These are phyloP conservation scores for Protomyces lactucae-debilis DNA, from an alignment of 1,139 yeast genomes.

Conservation along the genomic window DNA sequence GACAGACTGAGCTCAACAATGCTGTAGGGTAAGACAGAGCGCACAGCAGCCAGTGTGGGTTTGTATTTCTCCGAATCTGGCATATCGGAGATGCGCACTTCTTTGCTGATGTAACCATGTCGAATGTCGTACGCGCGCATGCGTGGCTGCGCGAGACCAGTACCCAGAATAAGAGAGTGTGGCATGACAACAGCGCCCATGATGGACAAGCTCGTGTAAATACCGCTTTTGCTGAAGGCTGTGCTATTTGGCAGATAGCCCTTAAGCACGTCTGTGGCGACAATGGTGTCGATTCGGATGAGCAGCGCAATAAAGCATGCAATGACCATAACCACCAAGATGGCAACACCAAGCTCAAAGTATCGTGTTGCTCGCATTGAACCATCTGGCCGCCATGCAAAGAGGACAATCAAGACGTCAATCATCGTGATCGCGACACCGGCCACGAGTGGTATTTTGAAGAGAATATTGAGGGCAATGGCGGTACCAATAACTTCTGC, in stretches of 20 bases:
- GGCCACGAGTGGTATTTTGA: constrained; percentile 65
- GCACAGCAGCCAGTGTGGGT: constrained; percentile 69
- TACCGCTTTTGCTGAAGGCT: constrained; percentile 71
- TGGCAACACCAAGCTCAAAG: constrained; percentile 75
- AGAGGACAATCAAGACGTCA: constrained; percentile 75
- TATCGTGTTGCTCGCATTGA: constrained; percentile 71
- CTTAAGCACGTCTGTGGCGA: constrained; percentile 49
- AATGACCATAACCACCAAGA: constrained; percentile 75
- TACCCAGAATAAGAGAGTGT: constrained; percentile 84
- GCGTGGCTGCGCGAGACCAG: constrained; percentile 88
- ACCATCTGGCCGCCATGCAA: constrained; percentile 86
- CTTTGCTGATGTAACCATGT: constrained; percentile 38
- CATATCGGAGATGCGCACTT: constrained; percentile 29
- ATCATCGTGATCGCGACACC: constrained; percentile 80
- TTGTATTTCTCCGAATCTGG: constrained; percentile 44
- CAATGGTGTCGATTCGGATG: constrained; percentile 50
- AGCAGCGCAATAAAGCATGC: constrained; percentile 79
- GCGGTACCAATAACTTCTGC: constrained; percentile 96
- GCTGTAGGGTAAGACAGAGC: constrained; percentile 64
- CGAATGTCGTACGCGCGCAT: constrained; percentile 72
- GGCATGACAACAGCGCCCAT: constrained; percentile 99
- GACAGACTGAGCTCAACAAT: constrained; percentile 72
- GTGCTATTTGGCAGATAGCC: constrained; percentile 71
- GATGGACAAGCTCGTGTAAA: constrained; percentile 81
- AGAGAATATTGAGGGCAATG: constrained; percentile 75